A percentile compares a stretch with the other conserved stretches of the same genome.
These are phyloP conservation scores for Cyathus striatus DNA, from an alignment of 768 basidiomycete genomes.

Conservation along the genomic window DNA sequence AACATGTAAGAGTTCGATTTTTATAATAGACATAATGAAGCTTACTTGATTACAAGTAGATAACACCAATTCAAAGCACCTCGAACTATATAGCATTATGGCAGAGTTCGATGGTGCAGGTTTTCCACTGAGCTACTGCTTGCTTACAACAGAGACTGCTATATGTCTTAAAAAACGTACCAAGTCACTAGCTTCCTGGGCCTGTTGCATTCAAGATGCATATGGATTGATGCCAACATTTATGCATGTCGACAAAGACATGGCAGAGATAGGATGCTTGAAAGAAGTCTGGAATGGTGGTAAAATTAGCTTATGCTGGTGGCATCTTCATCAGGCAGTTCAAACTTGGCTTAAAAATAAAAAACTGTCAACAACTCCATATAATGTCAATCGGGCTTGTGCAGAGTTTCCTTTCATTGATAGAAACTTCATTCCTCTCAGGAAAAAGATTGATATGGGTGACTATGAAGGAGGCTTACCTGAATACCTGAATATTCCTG, in stretches of 20 bases:
- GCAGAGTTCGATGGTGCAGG: constrained; percentile 14
- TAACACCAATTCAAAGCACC: constrained; percentile 15
- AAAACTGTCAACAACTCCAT: constrained; percentile 7
- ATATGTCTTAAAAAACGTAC: too few relatives aligned
- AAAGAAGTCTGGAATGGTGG: neutral
- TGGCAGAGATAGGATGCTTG: neutral
- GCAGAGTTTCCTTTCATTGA: constrained; percentile 3
- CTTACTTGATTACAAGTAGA: constrained; percentile 2
- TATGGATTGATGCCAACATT: neutral
- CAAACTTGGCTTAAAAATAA: constrained; percentile 1
- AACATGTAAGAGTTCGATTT: constrained; percentile 7
- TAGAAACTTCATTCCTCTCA: constrained; percentile 1
- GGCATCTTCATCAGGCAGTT: constrained; percentile 1
- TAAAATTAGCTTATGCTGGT: constrained; percentile 2
- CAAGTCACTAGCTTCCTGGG: neutral
- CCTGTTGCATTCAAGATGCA: neutral
- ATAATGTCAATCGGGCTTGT: constrained; percentile 1
- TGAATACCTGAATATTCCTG: neutral
- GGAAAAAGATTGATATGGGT: neutral
- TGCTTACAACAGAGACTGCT: constrained; percentile 11
- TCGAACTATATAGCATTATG: constrained; percentile 16
- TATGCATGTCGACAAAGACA: neutral
- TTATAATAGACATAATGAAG: neutral
- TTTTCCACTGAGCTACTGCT: constrained; percentile 15
- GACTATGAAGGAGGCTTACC: constrained; percentile 4